Conservation (phyloP, 2,329 filamentous ascomycete species). For the Cladosporium halotolerans region DNA sequence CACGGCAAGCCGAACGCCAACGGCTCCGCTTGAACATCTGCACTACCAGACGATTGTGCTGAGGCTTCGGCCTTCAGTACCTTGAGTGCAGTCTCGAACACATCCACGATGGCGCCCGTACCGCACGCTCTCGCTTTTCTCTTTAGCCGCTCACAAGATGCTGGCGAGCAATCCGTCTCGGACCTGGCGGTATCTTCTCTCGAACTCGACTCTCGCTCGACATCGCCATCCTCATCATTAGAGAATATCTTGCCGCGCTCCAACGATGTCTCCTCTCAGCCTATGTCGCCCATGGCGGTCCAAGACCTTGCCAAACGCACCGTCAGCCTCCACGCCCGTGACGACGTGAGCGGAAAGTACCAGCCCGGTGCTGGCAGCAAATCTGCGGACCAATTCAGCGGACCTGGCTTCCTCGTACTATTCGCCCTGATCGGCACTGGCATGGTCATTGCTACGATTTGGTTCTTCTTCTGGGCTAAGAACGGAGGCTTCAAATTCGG, state of each 20-base stretch:
- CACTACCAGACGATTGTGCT: slow-evolving; percentile 11
- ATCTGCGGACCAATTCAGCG: slow-evolving; percentile 32
- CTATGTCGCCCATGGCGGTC: slow-evolving; percentile 11
- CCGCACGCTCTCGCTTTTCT: slow-evolving; percentile 20
- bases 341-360: slow-evolving; percentile 4
- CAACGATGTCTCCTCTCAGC: slow-evolving; percentile 5
- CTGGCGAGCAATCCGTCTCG: slow-evolving; percentile 16
- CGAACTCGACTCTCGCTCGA: slow-evolving; percentile 22
- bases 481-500: slow-evolving; percentile 89
- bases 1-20: not conserved
- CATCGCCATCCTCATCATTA: slow-evolving; percentile 6
- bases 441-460: slow-evolving; percentile 71
- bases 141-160: slow-evolving; percentile 15
- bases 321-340: slow-evolving; percentile 4
- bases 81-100: not conserved
- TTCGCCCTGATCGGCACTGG: slow-evolving; percentile 76
- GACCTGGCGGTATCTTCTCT: slow-evolving; percentile 25
- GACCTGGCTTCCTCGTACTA: slow-evolving; percentile 66
- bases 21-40: not conserved
- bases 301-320: slow-evolving; percentile 14
- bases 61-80: slow-evolving; percentile 27
- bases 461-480: slow-evolving; percentile 99
- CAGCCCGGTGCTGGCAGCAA: slow-evolving; percentile 4
- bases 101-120: slow-evolving; percentile 23
- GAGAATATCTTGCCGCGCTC: slow-evolving; percentile 7